These are phyloP conservation scores for Colletotrichum sp. DNA, from an alignment of 2,329 filamentous ascomycete genomes.

Conservation along the genomic window DNA sequence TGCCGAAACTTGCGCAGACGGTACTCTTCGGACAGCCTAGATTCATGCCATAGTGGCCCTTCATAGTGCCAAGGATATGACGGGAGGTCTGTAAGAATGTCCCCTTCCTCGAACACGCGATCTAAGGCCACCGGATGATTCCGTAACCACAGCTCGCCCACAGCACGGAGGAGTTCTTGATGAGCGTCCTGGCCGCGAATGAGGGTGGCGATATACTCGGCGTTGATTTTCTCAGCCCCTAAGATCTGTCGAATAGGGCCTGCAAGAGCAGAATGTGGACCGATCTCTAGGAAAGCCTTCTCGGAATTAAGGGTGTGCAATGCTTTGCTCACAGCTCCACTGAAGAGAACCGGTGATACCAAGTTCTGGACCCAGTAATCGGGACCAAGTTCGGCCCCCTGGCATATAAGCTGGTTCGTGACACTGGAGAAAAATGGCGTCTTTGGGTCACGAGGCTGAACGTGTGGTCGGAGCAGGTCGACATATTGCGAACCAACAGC, in stretches of 20 bases:
- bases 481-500: constrained; percentile 22
- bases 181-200: neutral
- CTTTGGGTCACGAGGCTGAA: neutral
- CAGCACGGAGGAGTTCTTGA: neutral
- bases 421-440: constrained; percentile 27
- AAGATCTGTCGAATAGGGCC: constrained; percentile 17
- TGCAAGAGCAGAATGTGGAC: constrained; percentile 4
- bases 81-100: neutral
- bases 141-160: constrained; percentile 15
- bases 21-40: neutral
- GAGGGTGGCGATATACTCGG: constrained; percentile 11
- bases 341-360: neutral
- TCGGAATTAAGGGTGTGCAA: neutral
- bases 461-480: constrained; percentile 40
- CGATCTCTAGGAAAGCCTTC: neutral
- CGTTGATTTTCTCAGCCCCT: constrained; percentile 28
- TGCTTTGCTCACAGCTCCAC: neutral
- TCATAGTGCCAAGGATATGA: constrained; percentile 1
- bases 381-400: neutral
- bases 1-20: neutral
- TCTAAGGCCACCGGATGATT: constrained; percentile 1
- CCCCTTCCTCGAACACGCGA: neutral
- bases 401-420: constrained; percentile 27
- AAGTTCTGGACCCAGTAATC: constrained; percentile 6
- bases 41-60: neutral